Conservation (phyloP, 768 basidiomycete genomes). For the Lactarius sanguifluus region DNA sequence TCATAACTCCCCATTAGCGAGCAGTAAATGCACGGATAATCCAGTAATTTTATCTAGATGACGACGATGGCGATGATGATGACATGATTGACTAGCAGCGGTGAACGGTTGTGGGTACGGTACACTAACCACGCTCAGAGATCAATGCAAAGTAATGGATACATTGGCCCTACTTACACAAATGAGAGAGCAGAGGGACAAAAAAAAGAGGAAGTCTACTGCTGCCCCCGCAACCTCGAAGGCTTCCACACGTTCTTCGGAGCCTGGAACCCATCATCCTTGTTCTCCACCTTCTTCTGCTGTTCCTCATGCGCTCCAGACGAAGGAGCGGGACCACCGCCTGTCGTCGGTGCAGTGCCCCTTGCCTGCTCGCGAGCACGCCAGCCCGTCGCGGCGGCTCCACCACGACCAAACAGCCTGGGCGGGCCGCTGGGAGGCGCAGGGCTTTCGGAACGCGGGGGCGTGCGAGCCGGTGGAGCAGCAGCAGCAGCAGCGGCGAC, state of each 20-base stretch:
- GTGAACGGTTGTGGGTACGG: not conserved
- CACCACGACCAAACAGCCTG: slow-evolving; percentile 27
- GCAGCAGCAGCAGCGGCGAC: slow-evolving; percentile 32
- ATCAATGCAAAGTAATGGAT: slow-evolving; percentile 2
- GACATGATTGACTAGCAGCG: not conserved
- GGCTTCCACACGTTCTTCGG: slow-evolving; percentile 45
- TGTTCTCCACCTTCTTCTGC: slow-evolving; percentile 44
- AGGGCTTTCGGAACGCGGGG: slow-evolving; percentile 57
- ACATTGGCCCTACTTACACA: slow-evolving; percentile 1
- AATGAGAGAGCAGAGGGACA: not conserved
- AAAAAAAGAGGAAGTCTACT: slow-evolving; percentile 6
- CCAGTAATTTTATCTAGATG: slow-evolving; percentile 14
- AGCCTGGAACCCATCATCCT: slow-evolving; percentile 71
- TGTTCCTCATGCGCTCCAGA: slow-evolving; percentile 10
- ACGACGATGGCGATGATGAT: not conserved
- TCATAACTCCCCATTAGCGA: slow-evolving; percentile 6
- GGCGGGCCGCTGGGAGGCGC: slow-evolving; percentile 36
- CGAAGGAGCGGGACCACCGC: slow-evolving; percentile 39
- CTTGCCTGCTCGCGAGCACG: slow-evolving; percentile 55
- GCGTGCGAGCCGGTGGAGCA: slow-evolving; percentile 33
- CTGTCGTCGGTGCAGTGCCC: slow-evolving; percentile 35
- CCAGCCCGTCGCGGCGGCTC: slow-evolving; percentile 51
- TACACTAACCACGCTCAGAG: not conserved
- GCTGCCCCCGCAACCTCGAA: slow-evolving; percentile 30
- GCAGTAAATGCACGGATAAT: slow-evolving; percentile 9